Base-by-base conservation (phyloP, 2,329 filamentous ascomycete species). In the Fusarium pilosicola region DNA sequence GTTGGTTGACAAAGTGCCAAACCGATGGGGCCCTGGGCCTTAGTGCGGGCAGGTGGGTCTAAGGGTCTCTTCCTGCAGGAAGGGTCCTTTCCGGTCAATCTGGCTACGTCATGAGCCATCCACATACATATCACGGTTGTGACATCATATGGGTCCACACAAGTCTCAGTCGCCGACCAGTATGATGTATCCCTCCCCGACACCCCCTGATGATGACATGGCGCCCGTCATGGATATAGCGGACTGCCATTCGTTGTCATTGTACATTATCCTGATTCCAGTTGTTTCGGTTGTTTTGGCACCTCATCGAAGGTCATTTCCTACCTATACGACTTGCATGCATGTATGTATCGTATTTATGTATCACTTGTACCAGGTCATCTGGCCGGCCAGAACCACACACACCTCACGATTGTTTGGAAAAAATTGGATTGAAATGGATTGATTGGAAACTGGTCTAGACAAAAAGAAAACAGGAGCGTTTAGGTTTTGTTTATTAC, bases 51-150 rank as follows among this genome's bases (percentile, higher is more conserved):
- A 48, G 41, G 76, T 78, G 78, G 79, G 68, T 54, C 74, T 61
- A 63, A 80, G 79, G 79, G 79, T 79, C 80, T 70, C 77, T 74
- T 73, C 58, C 61, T 74, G 71, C 71, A 74, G 68, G 59, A 72
- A 80, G 79, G 79, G 79, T 80, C 80, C 77, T 81, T 56, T 58
- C 24, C 24, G n/a, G 44, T 34, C 24, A 28, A 28, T 26, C 22
- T 20, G 14, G 18, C 68, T 62, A 74, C 72, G 71, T 74, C 72
- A 74, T 60, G 46, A 51, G 48, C 38, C n/a, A 34, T 14, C 39
- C 55, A 65, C 48, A 20, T 10, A 65, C 48, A 20, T 10, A 42
- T 17, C 24, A 46, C 42, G 45, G 30, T 30, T 44, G 24, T 75
- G 68, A 76, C 71, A 64, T 73, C 72, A 75, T 55, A 48, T 45